Base-by-base conservation (phyloP, 1,139 yeast species). In the Lodderomyces jiufengensis region DNA sequence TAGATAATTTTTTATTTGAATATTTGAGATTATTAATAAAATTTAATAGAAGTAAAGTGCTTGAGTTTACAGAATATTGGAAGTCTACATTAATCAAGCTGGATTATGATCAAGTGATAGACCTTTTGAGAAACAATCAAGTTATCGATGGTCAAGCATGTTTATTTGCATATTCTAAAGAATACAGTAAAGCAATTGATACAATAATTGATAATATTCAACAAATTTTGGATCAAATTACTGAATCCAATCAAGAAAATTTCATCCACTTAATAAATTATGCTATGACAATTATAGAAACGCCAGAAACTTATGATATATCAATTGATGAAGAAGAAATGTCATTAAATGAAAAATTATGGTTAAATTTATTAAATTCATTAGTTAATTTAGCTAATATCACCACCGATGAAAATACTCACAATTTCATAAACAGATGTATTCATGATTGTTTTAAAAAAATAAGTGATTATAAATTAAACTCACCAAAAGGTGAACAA, bases 391-490 rank as follows among this genome's bases (percentile, higher is more conserved):
- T 59, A 41, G 42, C 50, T 10, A 41, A 27, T 24, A 34, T 44
- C 16, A 33, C 25, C 11, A 27, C 31, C 8, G 43, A 42, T 18
- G 44, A 53, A 1, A 41, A 57, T 2, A 9, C 24, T 6, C 24
- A 29, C 5, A 57, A 56, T 26, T 51, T 66, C 9, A 55, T 66
- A 33, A 74, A 76, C 44, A 54, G 66, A 39, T 59, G 73, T 20
- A 61, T 78, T 3, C 80, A 78, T 47, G 70, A 66, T 33, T 55
- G 78, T 18, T 80, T 80, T 54, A 61, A 78, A 15, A 61, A 55
- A 18, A 57, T 79, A 37, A 71, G 77, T 40, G 72, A 70, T 43
- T 50, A 58, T 9, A 60, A 64, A 37, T 52, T 66, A 2, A 52
- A 53, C n/a, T 22, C 15, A 7, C 43, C 49, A 20, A 52, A 51